These are phyloP conservation scores for Kluyveromyces lactis DNA, from an alignment of 805 yeast genomes.

Conservation along the genomic window DNA sequence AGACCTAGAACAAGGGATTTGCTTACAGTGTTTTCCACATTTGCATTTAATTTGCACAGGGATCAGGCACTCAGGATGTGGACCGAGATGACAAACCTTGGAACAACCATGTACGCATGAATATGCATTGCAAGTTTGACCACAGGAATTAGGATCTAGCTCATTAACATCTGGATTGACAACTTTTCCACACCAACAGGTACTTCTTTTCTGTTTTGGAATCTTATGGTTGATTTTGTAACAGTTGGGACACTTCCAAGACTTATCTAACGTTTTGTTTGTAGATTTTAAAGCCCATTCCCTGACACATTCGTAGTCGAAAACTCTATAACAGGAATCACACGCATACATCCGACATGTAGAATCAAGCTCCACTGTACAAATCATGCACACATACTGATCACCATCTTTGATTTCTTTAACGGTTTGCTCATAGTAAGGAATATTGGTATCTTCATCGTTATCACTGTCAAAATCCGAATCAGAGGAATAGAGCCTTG, in stretches of 20 bases:
- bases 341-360: constrained; percentile 74
- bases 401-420: constrained; percentile 37
- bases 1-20: constrained; percentile 71
- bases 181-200: constrained; percentile 85
- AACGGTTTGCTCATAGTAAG: constrained; percentile 26
- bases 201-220: constrained; percentile 36
- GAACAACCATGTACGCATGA: constrained; percentile 70
- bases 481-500: not conserved
- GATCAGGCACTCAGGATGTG: constrained; percentile 76
- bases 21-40: constrained; percentile 63
- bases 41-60: constrained; percentile 58
- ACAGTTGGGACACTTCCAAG: constrained; percentile 83
- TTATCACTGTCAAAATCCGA: constrained; percentile 7
- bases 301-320: constrained; percentile 74
- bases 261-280: constrained; percentile 46
- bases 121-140: constrained; percentile 64
- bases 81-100: constrained; percentile 79
- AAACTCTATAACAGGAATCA: constrained; percentile 66
- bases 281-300: constrained; percentile 83
- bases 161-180: constrained; percentile 54
- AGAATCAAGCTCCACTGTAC: constrained; percentile 73
- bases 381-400: constrained; percentile 76
- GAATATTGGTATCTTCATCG: constrained; percentile 15
- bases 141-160: constrained; percentile 77
- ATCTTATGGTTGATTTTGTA: constrained; percentile 41